Conservation (phyloP, 208 protist genomes). For the Lotmaria passim region DNA sequence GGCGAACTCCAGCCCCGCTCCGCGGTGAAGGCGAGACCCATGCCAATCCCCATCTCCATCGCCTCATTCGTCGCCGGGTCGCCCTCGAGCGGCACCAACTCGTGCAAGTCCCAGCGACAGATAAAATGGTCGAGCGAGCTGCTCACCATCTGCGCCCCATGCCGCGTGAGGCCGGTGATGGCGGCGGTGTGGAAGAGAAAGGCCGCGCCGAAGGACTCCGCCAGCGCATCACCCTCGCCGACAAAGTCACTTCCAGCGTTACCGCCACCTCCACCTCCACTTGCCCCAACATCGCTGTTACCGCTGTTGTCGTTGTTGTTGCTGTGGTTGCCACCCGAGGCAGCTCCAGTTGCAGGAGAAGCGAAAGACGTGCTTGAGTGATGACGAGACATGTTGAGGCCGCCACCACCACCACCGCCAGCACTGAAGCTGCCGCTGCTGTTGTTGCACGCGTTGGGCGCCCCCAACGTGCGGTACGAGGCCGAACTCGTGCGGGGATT, state of each 20-base stretch:
- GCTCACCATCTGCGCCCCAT: slow-evolving; percentile 45
- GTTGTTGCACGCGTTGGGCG: no score
- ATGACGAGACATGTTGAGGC: no score
- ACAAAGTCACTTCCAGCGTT: no score
- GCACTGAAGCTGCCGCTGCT: no score
- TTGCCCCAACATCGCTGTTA: no score
- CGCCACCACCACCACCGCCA: no score
- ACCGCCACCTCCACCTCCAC: neutral
- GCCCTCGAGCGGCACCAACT: slow-evolving; percentile 23
- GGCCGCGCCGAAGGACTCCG: slow-evolving; percentile 17
- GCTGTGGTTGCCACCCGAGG: neutral
- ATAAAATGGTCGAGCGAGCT: slow-evolving; percentile 49
- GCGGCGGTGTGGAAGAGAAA: slow-evolving; percentile 47
- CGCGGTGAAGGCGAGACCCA: neutral
- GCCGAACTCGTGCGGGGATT: no score
- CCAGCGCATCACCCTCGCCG: neutral
- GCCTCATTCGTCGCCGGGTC: slow-evolving; percentile 20
- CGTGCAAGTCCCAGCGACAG: slow-evolving; percentile 46
- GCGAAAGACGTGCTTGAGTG: no score
- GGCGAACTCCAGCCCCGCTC: slow-evolving; percentile 6
- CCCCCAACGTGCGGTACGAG: neutral
- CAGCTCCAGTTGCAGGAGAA: neutral
- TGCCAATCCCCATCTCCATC: slow-evolving; percentile 9
- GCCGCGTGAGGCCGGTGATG: slow-evolving; percentile 41
- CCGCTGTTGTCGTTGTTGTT: neutral